Percentiles rank a stretch among this genome's conserved stretches.
Evolutionary conservation across 1,139 yeast species (phyloP).

Genomic region (Yamadazyma songkhlaensis): DNA sequence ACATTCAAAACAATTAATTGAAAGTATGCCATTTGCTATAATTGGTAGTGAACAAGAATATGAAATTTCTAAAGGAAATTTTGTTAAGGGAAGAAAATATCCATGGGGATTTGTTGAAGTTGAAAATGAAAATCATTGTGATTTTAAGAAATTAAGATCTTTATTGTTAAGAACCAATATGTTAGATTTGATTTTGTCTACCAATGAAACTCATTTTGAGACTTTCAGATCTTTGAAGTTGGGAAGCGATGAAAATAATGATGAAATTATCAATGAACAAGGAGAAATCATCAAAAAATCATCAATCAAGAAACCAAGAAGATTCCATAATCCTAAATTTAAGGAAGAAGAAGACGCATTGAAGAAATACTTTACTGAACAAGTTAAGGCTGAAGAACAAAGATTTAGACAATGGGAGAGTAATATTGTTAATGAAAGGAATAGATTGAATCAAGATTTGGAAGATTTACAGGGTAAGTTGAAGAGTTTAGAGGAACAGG

Average conservation of each 20-base stretch:
- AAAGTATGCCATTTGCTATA: conserved; percentile 91
- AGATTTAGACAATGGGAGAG: conserved; percentile 98
- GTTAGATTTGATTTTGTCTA: conserved; percentile 82
- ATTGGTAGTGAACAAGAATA: conserved; percentile 89
- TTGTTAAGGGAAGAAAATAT: conserved; percentile 87
- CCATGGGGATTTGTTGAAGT: conserved; percentile 99
- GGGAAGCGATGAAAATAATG: conserved; percentile 53
- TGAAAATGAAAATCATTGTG: conserved; percentile 94
- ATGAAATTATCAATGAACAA: conserved; percentile 32
- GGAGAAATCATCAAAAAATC: conserved; percentile 35
- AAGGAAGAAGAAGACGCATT: conserved; percentile 94
- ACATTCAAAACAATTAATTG: conserved; percentile 79
- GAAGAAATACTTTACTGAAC: conserved; percentile 95
- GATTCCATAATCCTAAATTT: conserved; percentile 81
- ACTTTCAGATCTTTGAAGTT: conserved; percentile 80
- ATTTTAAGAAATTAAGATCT: conserved; percentile 87
- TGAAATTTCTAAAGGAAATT: conserved; percentile 70
- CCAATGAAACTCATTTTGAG: conserved; percentile 93
- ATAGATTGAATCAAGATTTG: conserved; percentile 88
- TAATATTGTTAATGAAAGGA: conserved; percentile 90
- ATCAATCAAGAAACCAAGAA: conserved; percentile 45
- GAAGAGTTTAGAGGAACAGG: conserved; percentile 70
- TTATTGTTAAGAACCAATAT: conserved; percentile 87
- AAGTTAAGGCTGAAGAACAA: conserved; percentile 94
- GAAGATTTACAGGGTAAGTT: conserved; percentile 81